phyloP scores from a whole-genome alignment of 371 early-diverging fungal genomes.

The Capillidium heterosporum region DNA sequence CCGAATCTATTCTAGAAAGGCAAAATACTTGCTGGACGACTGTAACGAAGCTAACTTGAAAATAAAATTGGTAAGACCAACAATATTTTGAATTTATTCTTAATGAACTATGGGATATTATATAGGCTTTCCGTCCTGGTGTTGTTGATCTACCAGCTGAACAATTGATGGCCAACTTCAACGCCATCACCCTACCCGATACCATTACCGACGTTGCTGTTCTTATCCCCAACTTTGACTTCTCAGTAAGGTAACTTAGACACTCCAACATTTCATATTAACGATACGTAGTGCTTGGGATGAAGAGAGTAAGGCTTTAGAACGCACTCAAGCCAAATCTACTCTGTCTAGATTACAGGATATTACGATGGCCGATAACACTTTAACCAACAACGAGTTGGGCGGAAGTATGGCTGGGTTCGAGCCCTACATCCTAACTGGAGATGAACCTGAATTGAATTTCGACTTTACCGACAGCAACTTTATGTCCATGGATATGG shows the following conservation, averaged over 20 bases:
- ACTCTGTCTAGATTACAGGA: background rate
- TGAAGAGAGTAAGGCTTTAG: background rate
- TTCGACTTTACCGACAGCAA: too few species aligned
- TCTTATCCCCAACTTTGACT: slow-evolving; percentile 52
- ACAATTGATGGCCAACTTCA: slow-evolving; percentile 42
- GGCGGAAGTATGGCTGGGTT: background rate
- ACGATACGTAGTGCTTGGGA: background rate
- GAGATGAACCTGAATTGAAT: too few species aligned
- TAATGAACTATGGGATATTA: slow-evolving; percentile 8
- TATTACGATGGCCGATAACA: background rate
- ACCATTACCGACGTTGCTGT: slow-evolving; percentile 78
- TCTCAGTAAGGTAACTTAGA: slow-evolving; percentile 25
- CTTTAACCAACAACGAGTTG: background rate
- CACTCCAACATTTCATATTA: background rate
- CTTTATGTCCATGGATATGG: too few species aligned
- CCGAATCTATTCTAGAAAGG: slow-evolving; percentile 90
- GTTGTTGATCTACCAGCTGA: slow-evolving; percentile 73
- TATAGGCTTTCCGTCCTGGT: slow-evolving; percentile 66
- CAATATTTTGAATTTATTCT: slow-evolving; percentile 4
- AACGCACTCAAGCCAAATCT: background rate
- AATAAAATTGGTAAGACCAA: slow-evolving; percentile 58
- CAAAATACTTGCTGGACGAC: slow-evolving; percentile 90
- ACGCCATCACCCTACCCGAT: slow-evolving; percentile 77
- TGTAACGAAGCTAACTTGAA: slow-evolving; percentile 90
- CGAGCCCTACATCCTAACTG: too few species aligned